These are phyloP conservation scores for Colletotrichum sp. DNA, from an alignment of 2,329 filamentous ascomycete species.

Conservation along the genomic window DNA sequence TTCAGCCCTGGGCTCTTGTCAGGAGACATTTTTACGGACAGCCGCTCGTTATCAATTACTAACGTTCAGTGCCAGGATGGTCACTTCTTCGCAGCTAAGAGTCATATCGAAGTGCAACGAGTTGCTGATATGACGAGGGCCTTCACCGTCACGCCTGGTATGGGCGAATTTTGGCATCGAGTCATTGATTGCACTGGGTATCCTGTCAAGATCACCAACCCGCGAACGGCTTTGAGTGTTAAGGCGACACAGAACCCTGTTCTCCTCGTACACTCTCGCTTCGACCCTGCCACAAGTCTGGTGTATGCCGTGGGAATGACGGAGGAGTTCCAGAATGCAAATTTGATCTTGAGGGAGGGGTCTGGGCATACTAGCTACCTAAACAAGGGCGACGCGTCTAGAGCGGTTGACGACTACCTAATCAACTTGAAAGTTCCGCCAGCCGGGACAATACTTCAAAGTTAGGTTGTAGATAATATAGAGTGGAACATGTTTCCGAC, in stretches of 20 bases:
- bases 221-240: not conserved
- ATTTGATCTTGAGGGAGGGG: not conserved
- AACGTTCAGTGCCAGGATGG: slow-evolving; percentile 11
- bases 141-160: not conserved
- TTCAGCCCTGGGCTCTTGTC: not conserved
- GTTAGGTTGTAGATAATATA: not conserved
- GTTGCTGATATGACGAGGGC: slow-evolving; percentile 7
- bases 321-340: slow-evolving; percentile 7
- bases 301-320: slow-evolving; percentile 9
- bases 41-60: not conserved
- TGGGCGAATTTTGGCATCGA: slow-evolving; percentile 9
- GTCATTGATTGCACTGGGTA: slow-evolving; percentile 18
- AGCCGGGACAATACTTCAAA: not conserved
- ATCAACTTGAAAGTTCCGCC: not conserved
- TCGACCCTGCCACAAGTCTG: slow-evolving; percentile 8
- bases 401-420: slow-evolving; percentile 7
- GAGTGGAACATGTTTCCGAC: fast-evolving
- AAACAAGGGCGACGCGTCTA: not conserved
- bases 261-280: slow-evolving; percentile 3
- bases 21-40: not conserved
- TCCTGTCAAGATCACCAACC: slow-evolving; percentile 10
- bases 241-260: slow-evolving; percentile 4
- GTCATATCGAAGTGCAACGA: not conserved
- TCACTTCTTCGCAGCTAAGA: slow-evolving; percentile 10
- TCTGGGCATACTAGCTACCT: slow-evolving; percentile 15